Base-by-base conservation (phyloP, 2,329 filamentous ascomycete genomes). In the Eutypa lata region DNA sequence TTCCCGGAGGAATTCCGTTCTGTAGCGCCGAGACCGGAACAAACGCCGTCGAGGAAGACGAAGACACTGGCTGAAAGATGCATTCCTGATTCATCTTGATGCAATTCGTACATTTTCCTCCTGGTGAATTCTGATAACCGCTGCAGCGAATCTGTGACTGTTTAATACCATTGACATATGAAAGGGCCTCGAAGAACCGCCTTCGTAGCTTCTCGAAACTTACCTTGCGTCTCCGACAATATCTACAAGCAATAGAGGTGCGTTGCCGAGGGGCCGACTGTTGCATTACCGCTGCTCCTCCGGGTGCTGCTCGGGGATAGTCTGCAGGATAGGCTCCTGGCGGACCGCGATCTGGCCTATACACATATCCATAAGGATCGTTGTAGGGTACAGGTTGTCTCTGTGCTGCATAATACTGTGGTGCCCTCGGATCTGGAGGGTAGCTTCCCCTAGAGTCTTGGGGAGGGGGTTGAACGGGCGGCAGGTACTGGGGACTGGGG, bases 141-240 rank as follows among this genome's bases (percentile, higher is more conserved):
- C 80, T 84, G 70, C 81, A 84, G 37, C 81, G 79, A 57, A 84
- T 84, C 81, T 84, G 53, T 18, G 40, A 21, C 35, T 14, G 53
- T 72, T 57, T 70, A 45, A 45, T 18, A 45, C n/a, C 22, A 45
- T 26, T 10, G 10, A 31, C 26, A 31, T 31, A 31, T 24, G 8
- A 45, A 24, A 45, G 10, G 7, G 13, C 62, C 54, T 48, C 31
- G 22, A 26, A 19, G 22, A 31, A 19, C 3, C 1, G n/a, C 14
- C 11, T 40, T 48, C 37, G 33, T 19, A 52, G 11, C 19, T 2
- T 43, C 26, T 38, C 58, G 31, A 18, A 38, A 40, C 64, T 62
- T 61, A 84, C 81, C 77, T 84, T 84, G 64, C 81, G 73, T 65
- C 83, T 82, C n/a, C 81, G 70, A 63, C 81, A 84, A 57, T 84